These are phyloP conservation scores for Tricholoma furcatifolium DNA, from an alignment of 768 basidiomycete genomes.

Conservation along the genomic window DNA sequence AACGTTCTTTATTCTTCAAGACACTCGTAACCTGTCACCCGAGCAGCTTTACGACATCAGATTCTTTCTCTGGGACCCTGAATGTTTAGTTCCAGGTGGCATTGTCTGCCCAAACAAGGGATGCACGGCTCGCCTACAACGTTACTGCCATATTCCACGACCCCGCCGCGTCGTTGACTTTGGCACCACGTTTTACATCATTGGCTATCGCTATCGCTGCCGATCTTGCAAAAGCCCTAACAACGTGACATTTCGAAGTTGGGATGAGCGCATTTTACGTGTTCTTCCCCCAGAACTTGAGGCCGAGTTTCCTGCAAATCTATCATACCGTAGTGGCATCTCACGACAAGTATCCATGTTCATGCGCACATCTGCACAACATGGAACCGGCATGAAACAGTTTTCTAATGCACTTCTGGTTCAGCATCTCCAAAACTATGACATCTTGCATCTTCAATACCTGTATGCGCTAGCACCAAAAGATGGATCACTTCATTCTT, in stretches of 20 bases:
- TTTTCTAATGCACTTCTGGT: constrained; percentile 20
- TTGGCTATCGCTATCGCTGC: constrained; percentile 14
- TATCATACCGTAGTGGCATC: constrained; percentile 21
- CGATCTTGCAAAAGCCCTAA: not conserved
- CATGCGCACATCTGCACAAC: constrained; percentile 18
- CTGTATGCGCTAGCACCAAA: constrained; percentile 2
- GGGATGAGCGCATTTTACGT: constrained; percentile 4
- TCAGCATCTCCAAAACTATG: constrained; percentile 18
- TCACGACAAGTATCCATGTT: constrained; percentile 15
- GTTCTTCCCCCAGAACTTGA: constrained; percentile 1
- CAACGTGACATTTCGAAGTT: constrained; percentile 9
- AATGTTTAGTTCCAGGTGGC: not conserved
- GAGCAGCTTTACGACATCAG: constrained; percentile 6
- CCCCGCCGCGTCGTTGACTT: constrained; percentile 15
- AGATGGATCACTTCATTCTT: not conserved
- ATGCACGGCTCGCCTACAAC: constrained; percentile 7
- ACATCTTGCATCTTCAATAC: constrained; percentile 13
- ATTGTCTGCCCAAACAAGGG: constrained; percentile 10
- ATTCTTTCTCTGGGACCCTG: constrained; percentile 18
- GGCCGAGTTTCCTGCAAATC: constrained; percentile 19
- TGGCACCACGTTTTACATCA: constrained; percentile 11
- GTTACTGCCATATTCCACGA: constrained; percentile 2
- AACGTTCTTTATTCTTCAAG: not conserved
- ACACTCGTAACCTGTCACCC: constrained; percentile 3
- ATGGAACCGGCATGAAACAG: constrained; percentile 24